These are phyloP conservation scores for Daldinia childiae DNA, from an alignment of 495 filamentous ascomycete genomes.

Conservation along the genomic window DNA sequence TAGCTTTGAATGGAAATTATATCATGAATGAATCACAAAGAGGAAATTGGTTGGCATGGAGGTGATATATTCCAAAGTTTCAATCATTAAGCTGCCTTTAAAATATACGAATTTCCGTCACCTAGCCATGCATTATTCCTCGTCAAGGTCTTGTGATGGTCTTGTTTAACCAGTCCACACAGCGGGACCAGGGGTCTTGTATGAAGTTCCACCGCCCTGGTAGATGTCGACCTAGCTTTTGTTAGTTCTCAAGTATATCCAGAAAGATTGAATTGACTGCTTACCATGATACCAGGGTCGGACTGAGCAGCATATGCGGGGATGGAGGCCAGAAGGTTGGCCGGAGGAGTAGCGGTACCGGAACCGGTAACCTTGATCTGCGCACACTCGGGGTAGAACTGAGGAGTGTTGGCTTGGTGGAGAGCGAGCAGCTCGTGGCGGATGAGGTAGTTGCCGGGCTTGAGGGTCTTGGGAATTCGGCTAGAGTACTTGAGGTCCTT, in stretches of 20 bases:
- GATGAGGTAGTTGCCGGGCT: constrained; percentile 66
- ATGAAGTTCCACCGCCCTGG: constrained; percentile 54
- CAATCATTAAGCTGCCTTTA: constrained; percentile 3
- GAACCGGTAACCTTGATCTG: constrained; percentile 63
- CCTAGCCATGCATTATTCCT: constrained; percentile 1
- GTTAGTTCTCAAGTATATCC: constrained; percentile 2
- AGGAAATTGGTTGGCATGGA: neutral
- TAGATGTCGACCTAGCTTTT: constrained; percentile 57
- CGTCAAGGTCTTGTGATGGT: neutral
- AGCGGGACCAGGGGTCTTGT: constrained; percentile 59
- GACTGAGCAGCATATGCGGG: constrained; percentile 61
- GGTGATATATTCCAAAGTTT: constrained; percentile 20
- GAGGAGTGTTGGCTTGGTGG: constrained; percentile 67
- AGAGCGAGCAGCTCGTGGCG: constrained; percentile 68
- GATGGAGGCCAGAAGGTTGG: constrained; percentile 57
- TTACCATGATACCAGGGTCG: constrained; percentile 62
- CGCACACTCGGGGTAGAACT: constrained; percentile 70
- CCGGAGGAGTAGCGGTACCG: constrained; percentile 56
- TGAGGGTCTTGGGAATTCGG: constrained; percentile 61
- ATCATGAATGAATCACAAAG: neutral
- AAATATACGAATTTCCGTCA: constrained; percentile 4
- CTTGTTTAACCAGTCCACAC: constrained; percentile 58
- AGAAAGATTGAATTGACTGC: neutral
- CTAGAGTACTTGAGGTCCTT: constrained; percentile 62
- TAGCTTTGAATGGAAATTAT: neutral